These are phyloP conservation scores for Phytophthora palmivora DNA, from an alignment of 352 stramenopile genomes.

Conservation along the genomic window DNA sequence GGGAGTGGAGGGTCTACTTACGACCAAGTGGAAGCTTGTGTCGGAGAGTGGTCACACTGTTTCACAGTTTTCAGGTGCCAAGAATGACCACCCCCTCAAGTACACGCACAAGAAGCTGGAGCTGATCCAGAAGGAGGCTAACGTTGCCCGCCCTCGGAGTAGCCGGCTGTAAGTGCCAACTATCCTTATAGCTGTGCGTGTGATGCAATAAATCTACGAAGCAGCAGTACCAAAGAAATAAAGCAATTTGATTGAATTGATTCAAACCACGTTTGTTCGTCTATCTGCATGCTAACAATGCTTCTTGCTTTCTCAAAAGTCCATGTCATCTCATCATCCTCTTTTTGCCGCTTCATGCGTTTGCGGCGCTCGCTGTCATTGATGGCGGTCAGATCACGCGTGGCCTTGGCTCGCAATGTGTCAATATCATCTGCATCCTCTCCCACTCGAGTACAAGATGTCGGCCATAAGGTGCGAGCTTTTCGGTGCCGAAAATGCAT, in stretches of 20 bases:
- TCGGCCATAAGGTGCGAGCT: conserved; percentile 98
- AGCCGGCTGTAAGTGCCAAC: conserved; percentile 64
- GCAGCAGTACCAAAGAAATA: conserved; percentile 11
- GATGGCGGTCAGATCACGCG: conserved; percentile 72
- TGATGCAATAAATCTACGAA: conserved; percentile 5
- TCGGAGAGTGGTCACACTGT: conserved; percentile 87
- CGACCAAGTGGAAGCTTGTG: conserved; percentile 97
- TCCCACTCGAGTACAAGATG: conserved; percentile 99
- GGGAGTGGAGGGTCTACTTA: conserved; percentile 97
- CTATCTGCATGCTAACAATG: conserved; percentile 4
- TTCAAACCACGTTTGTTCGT: conserved; percentile 10
- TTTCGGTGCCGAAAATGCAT: conserved; percentile 93
- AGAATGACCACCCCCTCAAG: conserved; percentile 50
- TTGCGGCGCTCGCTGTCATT: conserved; percentile 75
- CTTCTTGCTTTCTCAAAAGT: conserved; percentile 40
- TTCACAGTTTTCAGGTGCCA: conserved; percentile 61
- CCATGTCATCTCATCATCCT: conserved; percentile 57
- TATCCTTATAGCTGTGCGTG: conserved; percentile 17
- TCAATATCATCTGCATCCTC: conserved; percentile 90
- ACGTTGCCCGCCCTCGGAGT: conserved; percentile 67
- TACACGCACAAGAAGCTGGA: conserved; percentile 86
- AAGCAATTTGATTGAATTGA: conserved; percentile 23
- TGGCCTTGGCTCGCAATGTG: conserved; percentile 84
- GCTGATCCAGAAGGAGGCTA: conserved; percentile 69
- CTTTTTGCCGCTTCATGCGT: conserved; percentile 56